phyloP scores from a whole-genome alignment of 495 filamentous ascomycete species.

The Immersiella caudata region DNA sequence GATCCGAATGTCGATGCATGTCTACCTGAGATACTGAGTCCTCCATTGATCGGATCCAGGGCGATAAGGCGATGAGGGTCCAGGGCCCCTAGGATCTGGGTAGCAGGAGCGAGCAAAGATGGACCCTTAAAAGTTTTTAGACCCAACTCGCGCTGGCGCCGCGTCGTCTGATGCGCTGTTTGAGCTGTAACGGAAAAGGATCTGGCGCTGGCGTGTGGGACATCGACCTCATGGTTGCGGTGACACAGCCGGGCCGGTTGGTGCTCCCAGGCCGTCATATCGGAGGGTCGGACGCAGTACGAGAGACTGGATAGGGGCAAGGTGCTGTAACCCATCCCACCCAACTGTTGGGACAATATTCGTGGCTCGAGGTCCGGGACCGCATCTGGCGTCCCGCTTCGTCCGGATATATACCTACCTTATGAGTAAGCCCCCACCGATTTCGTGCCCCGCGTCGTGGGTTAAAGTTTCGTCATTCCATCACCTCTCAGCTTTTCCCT shows the following conservation, averaged over 20 bases:
- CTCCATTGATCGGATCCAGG: neutral
- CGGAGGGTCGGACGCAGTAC: neutral
- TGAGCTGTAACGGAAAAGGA: slow-evolving; percentile 10
- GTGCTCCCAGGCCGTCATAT: neutral
- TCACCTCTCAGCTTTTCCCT: slow-evolving; percentile 28
- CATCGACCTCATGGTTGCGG: neutral
- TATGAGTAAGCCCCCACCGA: slow-evolving; percentile 37
- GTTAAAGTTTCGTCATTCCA: slow-evolving; percentile 41
- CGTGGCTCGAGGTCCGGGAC: neutral
- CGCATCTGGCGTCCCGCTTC: neutral
- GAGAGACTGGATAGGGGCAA: neutral
- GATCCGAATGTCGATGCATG: neutral
- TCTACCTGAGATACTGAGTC: neutral
- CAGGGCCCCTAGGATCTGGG: too few relatives aligned
- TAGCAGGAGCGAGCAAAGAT: neutral
- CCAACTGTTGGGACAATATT: neutral
- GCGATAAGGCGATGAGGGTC: neutral
- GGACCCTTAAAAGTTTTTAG: neutral
- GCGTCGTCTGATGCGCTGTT: slow-evolving; percentile 22
- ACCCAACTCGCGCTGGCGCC: slow-evolving; percentile 18
- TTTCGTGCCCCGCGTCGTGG: slow-evolving; percentile 31
- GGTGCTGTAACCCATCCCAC: neutral
- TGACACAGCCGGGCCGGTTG: neutral
- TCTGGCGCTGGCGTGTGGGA: neutral
- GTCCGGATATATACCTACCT: neutral